Base-by-base conservation (phyloP, 2,329 filamentous ascomycete genomes). In the Ophiostoma himal-ulmi region DNA sequence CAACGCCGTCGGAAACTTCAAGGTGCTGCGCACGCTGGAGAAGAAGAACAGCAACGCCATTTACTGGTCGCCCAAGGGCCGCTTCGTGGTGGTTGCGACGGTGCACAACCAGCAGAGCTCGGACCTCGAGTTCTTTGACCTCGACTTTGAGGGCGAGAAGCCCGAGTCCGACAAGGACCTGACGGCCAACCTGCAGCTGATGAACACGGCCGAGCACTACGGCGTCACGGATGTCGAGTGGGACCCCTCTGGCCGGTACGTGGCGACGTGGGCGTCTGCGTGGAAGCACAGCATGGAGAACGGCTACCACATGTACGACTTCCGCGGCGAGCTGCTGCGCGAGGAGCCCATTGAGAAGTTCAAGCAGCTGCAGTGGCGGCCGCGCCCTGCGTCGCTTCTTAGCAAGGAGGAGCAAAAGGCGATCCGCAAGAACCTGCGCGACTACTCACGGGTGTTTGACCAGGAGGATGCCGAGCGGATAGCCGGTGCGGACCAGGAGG, bases 281-380 rank as follows among this genome's bases (percentile, higher is more conserved):
- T 99, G 95, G 94, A 97, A 97, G 82, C 94, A 98, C 81, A 86
- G 90, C 92, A 97, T 98, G 93, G 95, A 99, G 85, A 99, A 98
- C 79, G 95, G 95, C 74, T 99, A 97, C 85, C 94, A 98, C 80
- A 83, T 99, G 73, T 98, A 97, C 86, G 94, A 96, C 79, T 99
- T 99, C 87, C 91, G 89, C 80, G 96, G 95, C 74, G 90, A 91
- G 76, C 87, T 91, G 70, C 88, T 99, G 70, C 90, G 93, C 71
- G 96, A 99, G 82, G 92, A 97, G 81, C 90, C 89, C 68, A 86
- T 96, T 71, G 95, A 99, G 75, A 96, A 96, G 81, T 98, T 99
- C 88, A 97, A 97, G 87, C 95, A 99, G 81, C 92, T 94, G 82
- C 81, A 92, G 73, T 99, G 95, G 95, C 91, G 95, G 64, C 95